Percentiles rank a stretch among this genome's conserved stretches.
Conservation (phyloP, 345 rosid species). For the Garcia nutans region DNA sequence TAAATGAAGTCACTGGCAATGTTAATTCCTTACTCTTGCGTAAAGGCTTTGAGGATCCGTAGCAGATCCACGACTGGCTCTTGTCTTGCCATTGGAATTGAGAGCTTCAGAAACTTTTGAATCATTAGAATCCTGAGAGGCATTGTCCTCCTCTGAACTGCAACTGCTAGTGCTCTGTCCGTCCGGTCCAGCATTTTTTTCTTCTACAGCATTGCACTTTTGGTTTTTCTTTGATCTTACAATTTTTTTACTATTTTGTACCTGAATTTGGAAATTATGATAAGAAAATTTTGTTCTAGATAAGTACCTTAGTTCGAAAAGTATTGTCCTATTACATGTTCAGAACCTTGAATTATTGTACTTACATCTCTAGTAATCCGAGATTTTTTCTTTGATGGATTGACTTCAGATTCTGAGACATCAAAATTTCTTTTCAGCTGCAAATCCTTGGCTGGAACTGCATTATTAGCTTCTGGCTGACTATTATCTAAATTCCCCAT, state of each 20-base stretch:
- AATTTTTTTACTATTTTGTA: constrained; percentile 29
- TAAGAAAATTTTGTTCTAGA: background rate
- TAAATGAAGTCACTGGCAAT: background rate
- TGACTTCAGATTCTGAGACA: constrained; percentile 17
- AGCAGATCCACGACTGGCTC: constrained; percentile 82
- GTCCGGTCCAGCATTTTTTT: constrained; percentile 43
- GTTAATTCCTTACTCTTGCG: constrained; percentile 57
- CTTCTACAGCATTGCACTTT: constrained; percentile 40
- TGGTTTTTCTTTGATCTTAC: constrained; percentile 41
- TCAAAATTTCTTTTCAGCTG: constrained; percentile 42
- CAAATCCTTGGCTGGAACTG: constrained; percentile 24
- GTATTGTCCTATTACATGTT: background rate
- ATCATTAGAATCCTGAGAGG: constrained; percentile 42
- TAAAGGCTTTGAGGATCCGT: constrained; percentile 96
- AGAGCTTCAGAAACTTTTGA: constrained; percentile 37
- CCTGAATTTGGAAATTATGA: constrained; percentile 16
- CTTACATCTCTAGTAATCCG: constrained; percentile 45
- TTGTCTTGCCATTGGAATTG: constrained; percentile 55
- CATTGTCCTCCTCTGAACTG: constrained; percentile 65
- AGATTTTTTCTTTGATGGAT: constrained; percentile 37
- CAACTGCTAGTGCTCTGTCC: constrained; percentile 52
- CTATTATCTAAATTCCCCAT: background rate
- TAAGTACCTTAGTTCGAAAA: background rate
- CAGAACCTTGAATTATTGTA: background rate
- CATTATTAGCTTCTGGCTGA: constrained; percentile 16